A percentile compares a stretch with the other conserved stretches of the same genome.
Evolutionary conservation across 2,329 filamentous ascomycete genomes (phyloP).

Genomic region (Fusarium anguioides): DNA sequence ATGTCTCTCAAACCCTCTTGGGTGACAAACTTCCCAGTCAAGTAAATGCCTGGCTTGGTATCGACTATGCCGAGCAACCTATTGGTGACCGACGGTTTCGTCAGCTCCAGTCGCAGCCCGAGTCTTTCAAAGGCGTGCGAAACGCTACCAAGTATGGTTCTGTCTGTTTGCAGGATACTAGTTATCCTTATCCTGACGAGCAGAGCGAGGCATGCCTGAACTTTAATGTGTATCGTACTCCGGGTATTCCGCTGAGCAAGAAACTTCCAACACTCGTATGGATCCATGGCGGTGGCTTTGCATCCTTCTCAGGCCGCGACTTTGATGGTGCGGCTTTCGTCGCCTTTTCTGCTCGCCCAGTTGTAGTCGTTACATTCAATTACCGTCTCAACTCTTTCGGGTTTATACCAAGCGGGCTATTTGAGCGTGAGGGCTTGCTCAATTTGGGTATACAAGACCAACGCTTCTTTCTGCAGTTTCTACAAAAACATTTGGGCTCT

Average conservation of each 20-base stretch:
- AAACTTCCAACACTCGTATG: conserved; percentile 4
- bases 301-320: conserved; percentile 3
- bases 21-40: background rate
- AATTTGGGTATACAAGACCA: conserved; percentile 5
- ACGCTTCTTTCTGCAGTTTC: background rate
- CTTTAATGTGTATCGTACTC: conserved; percentile 4
- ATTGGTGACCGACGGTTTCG: conserved; percentile 1
- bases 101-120: background rate
- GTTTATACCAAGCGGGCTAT: background rate
- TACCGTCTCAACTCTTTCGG: conserved; percentile 13
- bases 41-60: conserved; percentile 8
- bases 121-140: background rate
- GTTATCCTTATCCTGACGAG: background rate
- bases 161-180: conserved; percentile 1
- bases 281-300: conserved; percentile 14
- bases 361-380: conserved; percentile 3
- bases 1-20: background rate
- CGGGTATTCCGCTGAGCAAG: background rate
- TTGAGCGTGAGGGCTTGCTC: background rate
- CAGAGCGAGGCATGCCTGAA: conserved; percentile 11
- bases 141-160: conserved; percentile 8
- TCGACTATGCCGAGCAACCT: conserved; percentile 6
- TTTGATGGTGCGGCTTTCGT: conserved; percentile 11
- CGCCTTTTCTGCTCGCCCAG: background rate
- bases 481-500: background rate